A percentile compares a stretch with the other conserved stretches of the same genome.
These are phyloP conservation scores for Leptomonas seymouri DNA, from an alignment of 208 protist species.

Conservation along the genomic window DNA sequence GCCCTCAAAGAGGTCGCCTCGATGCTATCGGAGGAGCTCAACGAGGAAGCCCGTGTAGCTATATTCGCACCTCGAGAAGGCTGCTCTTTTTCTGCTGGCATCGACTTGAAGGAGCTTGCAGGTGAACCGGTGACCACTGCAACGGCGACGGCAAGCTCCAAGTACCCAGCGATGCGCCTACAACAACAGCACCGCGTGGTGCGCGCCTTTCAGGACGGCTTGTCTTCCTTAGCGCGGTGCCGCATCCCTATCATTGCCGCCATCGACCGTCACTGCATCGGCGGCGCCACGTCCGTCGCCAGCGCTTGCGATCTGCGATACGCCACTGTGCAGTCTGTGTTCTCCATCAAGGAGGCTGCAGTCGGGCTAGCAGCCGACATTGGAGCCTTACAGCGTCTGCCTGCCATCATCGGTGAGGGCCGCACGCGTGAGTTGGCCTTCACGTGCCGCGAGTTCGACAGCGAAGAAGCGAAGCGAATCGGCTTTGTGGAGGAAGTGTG, in stretches of 20 bases:
- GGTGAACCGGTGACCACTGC: neutral
- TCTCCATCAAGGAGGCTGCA: constrained; percentile 64
- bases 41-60: constrained; percentile 49
- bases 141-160: neutral
- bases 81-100: constrained; percentile 60
- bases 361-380: constrained; percentile 81
- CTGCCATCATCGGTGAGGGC: constrained; percentile 69
- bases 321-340: constrained; percentile 48
- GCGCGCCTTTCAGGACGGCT: constrained; percentile 49
- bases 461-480: constrained; percentile 38
- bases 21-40: constrained; percentile 53
- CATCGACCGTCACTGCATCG: constrained; percentile 74
- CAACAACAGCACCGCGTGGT: constrained; percentile 56
- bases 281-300: constrained; percentile 68
- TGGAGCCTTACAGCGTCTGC: constrained; percentile 69
- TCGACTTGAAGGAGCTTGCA: constrained; percentile 49
- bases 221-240: constrained; percentile 65
- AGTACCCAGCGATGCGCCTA: constrained; percentile 58
- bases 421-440: constrained; percentile 70
- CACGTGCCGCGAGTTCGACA: constrained; percentile 54
- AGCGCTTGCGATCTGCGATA: constrained; percentile 74
- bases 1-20: constrained; percentile 40
- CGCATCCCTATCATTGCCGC: constrained; percentile 65
- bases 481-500: constrained; percentile 74
- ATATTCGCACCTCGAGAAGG: constrained; percentile 58